A percentile compares a stretch with the other conserved stretches of the same genome.
phyloP scores from a whole-genome alignment of 1,284 basidiomycete genomes.

The Ustilago loliicola region DNA sequence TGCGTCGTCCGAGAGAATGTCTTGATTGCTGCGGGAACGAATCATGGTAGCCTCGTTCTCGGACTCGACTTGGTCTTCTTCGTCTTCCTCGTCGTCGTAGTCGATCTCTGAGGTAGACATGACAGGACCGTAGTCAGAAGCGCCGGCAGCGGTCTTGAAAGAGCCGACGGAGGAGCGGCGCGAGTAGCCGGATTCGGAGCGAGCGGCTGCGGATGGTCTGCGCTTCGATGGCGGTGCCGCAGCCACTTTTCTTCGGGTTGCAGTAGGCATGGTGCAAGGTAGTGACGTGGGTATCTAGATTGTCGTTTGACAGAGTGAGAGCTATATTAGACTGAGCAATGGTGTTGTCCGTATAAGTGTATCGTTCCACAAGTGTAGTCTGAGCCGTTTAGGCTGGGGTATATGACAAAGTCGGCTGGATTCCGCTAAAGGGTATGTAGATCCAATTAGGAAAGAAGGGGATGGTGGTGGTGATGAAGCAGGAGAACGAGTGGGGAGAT shows the following conservation, averaged over 20 bases:
- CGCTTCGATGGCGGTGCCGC: slow-evolving; percentile 19
- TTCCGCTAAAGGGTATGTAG: not conserved
- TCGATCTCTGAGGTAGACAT: slow-evolving; percentile 18
- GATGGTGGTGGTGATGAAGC: slow-evolving; percentile 7
- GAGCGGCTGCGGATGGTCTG: slow-evolving; percentile 28
- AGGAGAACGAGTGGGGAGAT: not conserved
- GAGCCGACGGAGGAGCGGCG: slow-evolving; percentile 43
- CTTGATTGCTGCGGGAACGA: slow-evolving; percentile 10
- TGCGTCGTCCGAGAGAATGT: slow-evolving; percentile 21
- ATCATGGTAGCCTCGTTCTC: slow-evolving; percentile 17
- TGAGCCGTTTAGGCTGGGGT: not conserved
- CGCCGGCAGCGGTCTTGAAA: slow-evolving; percentile 42
- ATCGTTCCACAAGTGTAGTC: not conserved
- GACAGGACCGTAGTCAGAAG: slow-evolving; percentile 14
- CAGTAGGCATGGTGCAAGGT: slow-evolving; percentile 26
- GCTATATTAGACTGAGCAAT: not conserved
- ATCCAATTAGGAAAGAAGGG: not conserved
- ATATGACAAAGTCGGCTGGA: not conserved
- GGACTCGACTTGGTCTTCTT: slow-evolving; percentile 13
- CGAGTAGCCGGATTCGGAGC: slow-evolving; percentile 38
- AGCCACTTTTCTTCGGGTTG: slow-evolving; percentile 16
- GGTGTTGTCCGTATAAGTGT: not conserved
- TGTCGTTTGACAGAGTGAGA: not conserved
- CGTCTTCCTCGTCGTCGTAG: slow-evolving; percentile 16
- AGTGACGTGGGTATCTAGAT: not conserved